Conservation (phyloP, 2,329 filamentous ascomycete genomes). For the Pseudocercospora fuligena region DNA sequence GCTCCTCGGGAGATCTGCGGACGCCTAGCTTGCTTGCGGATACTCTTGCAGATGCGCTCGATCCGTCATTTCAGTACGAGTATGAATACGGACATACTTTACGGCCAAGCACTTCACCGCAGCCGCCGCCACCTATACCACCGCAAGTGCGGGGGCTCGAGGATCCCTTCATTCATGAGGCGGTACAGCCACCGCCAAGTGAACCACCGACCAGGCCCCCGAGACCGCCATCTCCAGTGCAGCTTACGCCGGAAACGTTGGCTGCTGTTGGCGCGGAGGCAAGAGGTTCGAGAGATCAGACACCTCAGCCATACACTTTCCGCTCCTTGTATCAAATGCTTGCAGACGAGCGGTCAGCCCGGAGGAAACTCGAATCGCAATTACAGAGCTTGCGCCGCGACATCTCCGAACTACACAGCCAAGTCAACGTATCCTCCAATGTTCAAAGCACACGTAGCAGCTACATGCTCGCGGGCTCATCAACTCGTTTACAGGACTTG, state of each 20-base stretch:
- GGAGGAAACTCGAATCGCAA: conserved; percentile 41
- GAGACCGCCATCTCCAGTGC: conserved; percentile 10
- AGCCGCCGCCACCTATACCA: conserved; percentile 24
- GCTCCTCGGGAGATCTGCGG: conserved; percentile 29
- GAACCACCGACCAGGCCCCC: conserved; percentile 2
- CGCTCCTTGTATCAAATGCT: conserved; percentile 45
- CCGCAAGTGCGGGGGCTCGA: conserved; percentile 23
- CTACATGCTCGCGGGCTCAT: conserved; percentile 32
- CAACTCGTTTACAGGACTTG: conserved; percentile 34
- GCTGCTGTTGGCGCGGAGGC: conserved; percentile 14
- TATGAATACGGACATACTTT: conserved; percentile 30
- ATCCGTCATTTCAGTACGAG: conserved; percentile 31
- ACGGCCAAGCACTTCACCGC: conserved; percentile 33
- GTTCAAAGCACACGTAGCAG: conserved; percentile 34
- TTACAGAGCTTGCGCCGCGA: conserved; percentile 37
- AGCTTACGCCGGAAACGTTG: conserved; percentile 19
- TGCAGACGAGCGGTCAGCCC: conserved; percentile 43
- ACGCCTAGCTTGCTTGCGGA: conserved; percentile 44
- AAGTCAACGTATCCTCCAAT: conserved; percentile 31
- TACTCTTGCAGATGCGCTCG: conserved; percentile 31
- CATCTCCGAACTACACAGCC: conserved; percentile 39
- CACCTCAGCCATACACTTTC: conserved; percentile 36
- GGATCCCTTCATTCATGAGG: conserved; percentile 24
- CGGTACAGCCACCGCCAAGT: conserved; percentile 8
- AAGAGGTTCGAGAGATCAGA: conserved; percentile 7